Evolutionary conservation across 106 monocot genomes (phyloP), one percentile per base, ranked within the genome.

Genomic region (Apostasia shenzhenica): DNA sequence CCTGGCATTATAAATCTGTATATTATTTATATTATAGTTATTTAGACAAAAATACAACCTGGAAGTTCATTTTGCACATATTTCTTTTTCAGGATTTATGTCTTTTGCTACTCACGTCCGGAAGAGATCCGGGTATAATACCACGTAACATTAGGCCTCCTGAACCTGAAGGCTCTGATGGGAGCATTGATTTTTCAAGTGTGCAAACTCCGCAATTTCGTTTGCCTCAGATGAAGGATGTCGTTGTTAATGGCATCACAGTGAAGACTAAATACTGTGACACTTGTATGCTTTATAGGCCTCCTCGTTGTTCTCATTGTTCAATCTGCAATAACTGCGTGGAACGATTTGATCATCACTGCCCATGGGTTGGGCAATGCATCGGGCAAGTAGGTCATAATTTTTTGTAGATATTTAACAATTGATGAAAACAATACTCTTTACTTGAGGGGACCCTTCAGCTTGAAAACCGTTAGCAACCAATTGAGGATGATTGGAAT

Each of bases 331-430:
- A 95, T 67, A 94, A 94, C 74, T 94, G 93, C 52, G 94, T 94
- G 47, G 73, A 91, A 70, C 85, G 88, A 39, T 95, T 95, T 66
- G 95, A 95, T 60, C 95, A 95, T 75, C 95, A 95, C 67, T 95
- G 95, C 48, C 95, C 95, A 9, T 95, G 95, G 95, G 95, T 95
- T 67, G 95, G 95, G 9, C 95, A 95, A 67, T 95, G 95, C 77
- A 95, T 95, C 58, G 95, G 95, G 41, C 76, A 86, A 70, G 95
- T 95, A 75, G 86, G 88, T 83, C 54, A 42, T 50, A 45, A 52
- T 37, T 4, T 4, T 12, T 64, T 9, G 5, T 6, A 53, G 8
- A 46, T 1, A 0, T 7, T 7, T 55, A 26, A 26, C 26, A 26
- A 26, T 26, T 26, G 26, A 26, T 26, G 26, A 26, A 26, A 54